phyloP scores from a whole-genome alignment of 169 alveolate species.

The Plasmodium falciparum region DNA sequence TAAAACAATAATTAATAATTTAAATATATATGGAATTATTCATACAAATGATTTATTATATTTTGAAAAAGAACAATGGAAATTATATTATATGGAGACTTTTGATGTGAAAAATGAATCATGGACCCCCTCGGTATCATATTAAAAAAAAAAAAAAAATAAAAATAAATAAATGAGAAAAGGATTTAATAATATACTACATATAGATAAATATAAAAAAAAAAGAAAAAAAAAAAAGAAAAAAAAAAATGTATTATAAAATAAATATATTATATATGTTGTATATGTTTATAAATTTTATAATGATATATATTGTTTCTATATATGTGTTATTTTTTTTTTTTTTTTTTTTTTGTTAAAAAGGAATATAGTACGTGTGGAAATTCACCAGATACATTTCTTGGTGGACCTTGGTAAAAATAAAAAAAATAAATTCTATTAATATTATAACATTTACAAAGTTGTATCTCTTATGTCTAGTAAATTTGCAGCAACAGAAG shows the following conservation, averaged over 20 bases:
- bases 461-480: not conserved
- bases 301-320: too few relatives aligned
- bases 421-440: not conserved
- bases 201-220: not conserved
- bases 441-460: not conserved
- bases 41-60: conserved; percentile 49
- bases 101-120: conserved; percentile 40
- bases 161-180: conserved; percentile 6
- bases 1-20: conserved; percentile 26
- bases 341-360: not conserved
- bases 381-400: conserved; percentile 62
- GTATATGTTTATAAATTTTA: too few relatives aligned
- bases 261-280: too few relatives aligned
- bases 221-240: not conserved
- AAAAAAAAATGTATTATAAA: not conserved
- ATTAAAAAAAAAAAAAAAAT: not conserved
- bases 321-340: not conserved
- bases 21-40: conserved; percentile 49
- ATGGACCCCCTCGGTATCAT: conserved; percentile 63
- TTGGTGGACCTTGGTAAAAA: conserved; percentile 72
- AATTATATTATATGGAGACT: conserved; percentile 33
- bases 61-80: conserved; percentile 47
- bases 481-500: conserved; percentile 60
- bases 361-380: conserved; percentile 66
- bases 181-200: not conserved